Evolutionary conservation across 805 yeast species (phyloP).

Genomic region (Yamadazyma endophytica): DNA sequence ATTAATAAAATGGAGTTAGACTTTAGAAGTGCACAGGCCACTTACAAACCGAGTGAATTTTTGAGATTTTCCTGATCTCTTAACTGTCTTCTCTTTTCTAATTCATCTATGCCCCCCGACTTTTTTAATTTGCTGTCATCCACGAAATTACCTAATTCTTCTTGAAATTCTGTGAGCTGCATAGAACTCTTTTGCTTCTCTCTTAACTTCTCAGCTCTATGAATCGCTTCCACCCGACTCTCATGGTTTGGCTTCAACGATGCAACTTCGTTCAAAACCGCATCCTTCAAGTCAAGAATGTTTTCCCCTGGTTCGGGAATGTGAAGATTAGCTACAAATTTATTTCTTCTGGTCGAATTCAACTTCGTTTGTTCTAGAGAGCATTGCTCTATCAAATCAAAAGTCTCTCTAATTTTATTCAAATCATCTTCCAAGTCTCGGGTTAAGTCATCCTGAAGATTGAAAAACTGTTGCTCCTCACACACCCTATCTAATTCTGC

Average conservation of each 20-base stretch:
- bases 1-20: too few relatives aligned
- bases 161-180: slow-evolving; percentile 64
- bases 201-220: slow-evolving; percentile 78
- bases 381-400: slow-evolving; percentile 74
- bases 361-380: slow-evolving; percentile 71
- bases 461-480: slow-evolving; percentile 90
- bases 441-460: slow-evolving; percentile 82
- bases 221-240: slow-evolving; percentile 80
- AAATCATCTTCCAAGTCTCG: slow-evolving; percentile 78
- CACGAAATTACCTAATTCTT: slow-evolving; percentile 82
- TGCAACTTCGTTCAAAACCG: slow-evolving; percentile 73
- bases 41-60: slow-evolving; percentile 15
- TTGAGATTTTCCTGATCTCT: slow-evolving; percentile 72
- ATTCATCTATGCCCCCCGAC: slow-evolving; percentile 86
- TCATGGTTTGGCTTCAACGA: slow-evolving; percentile 83
- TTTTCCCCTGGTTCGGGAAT: slow-evolving; percentile 59
- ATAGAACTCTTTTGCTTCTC: slow-evolving; percentile 62
- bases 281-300: slow-evolving; percentile 61
- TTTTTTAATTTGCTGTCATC: slow-evolving; percentile 70
- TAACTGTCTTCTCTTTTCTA: slow-evolving; percentile 62
- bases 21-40: neutral
- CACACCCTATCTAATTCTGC: slow-evolving; percentile 83
- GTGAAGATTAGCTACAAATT: slow-evolving; percentile 38
- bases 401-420: slow-evolving; percentile 75
- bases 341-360: slow-evolving; percentile 39